phyloP scores from a whole-genome alignment of 805 yeast genomes.

The Candida sanyiensis region DNA sequence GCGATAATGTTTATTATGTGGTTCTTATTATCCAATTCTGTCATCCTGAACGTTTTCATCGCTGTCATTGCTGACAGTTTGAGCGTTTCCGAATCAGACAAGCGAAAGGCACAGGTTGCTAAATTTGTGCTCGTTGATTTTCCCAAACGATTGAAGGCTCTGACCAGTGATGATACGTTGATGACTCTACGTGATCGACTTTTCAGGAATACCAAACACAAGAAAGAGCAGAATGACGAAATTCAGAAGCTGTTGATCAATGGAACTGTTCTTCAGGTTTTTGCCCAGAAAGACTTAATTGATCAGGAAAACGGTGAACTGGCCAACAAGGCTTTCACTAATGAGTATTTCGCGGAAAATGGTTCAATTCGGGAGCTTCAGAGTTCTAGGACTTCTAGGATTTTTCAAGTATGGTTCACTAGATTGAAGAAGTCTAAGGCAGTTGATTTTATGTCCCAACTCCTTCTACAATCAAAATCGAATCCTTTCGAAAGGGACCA shows the following conservation, averaged over 20 bases:
- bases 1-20: slow-evolving; percentile 63
- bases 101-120: slow-evolving; percentile 59
- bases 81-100: slow-evolving; percentile 64
- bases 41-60: slow-evolving; percentile 81
- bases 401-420: slow-evolving; percentile 8
- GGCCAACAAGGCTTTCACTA: neutral
- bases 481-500: slow-evolving; percentile 37
- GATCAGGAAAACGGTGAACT: slow-evolving; percentile 12
- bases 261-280: slow-evolving; percentile 55
- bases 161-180: slow-evolving; percentile 32
- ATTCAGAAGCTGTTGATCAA: slow-evolving; percentile 47
- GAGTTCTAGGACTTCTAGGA: slow-evolving; percentile 6
- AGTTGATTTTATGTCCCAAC: slow-evolving; percentile 1
- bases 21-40: slow-evolving; percentile 77
- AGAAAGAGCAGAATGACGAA: slow-evolving; percentile 36
- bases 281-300: slow-evolving; percentile 24
- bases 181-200: slow-evolving; percentile 24
- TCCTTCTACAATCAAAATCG: slow-evolving; percentile 8
- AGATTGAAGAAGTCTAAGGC: slow-evolving; percentile 21
- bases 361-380: slow-evolving; percentile 10
- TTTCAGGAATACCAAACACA: slow-evolving; percentile 24
- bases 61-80: slow-evolving; percentile 85
- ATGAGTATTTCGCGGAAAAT: slow-evolving; percentile 7
- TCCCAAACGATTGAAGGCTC: slow-evolving; percentile 31
- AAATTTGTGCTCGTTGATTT: slow-evolving; percentile 39